Conservation (phyloP, 208 protist species). For the Blastocrithidia nonstop region DNA sequence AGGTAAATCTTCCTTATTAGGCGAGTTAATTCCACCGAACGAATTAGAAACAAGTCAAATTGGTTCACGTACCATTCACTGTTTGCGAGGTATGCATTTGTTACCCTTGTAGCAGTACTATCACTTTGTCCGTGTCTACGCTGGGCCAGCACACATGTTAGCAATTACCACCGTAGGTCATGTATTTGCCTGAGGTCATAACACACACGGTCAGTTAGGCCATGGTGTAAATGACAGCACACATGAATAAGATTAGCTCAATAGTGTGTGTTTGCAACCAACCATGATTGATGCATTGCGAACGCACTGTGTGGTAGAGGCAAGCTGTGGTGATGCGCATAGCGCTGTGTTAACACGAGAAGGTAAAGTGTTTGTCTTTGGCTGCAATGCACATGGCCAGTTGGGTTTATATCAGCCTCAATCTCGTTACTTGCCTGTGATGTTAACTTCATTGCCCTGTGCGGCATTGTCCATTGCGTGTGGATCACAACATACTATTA, state of each 20-base stretch:
- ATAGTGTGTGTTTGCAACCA: conserved; percentile 16
- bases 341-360: conserved; percentile 34
- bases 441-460: conserved; percentile 16
- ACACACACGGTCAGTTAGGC: conserved; percentile 37
- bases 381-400: conserved; percentile 40
- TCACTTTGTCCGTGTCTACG: conserved; percentile 32
- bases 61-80: too few relatives aligned
- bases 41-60: too few relatives aligned
- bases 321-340: conserved; percentile 40
- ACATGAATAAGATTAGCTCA: too few relatives aligned
- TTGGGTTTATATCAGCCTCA: too few relatives aligned
- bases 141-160: conserved; percentile 44
- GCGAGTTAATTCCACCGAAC: too few relatives aligned
- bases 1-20: conserved; percentile 20
- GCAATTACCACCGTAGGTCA: conserved; percentile 26
- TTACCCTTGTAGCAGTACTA: conserved; percentile 23
- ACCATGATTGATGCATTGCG: conserved; percentile 26
- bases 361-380: conserved; percentile 56
- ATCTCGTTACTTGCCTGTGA: too few relatives aligned
- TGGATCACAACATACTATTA: conserved; percentile 34
- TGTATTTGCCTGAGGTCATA: conserved; percentile 61
- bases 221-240: conserved; percentile 35
- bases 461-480: conserved; percentile 38
- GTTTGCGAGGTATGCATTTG: too few relatives aligned
- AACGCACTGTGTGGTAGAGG: conserved; percentile 21